Percentiles rank a stretch among this genome's conserved stretches.
Evolutionary conservation across 192 early-diverging fungal genomes (phyloP).

Genomic region (Umbelopsis isabellina): DNA sequence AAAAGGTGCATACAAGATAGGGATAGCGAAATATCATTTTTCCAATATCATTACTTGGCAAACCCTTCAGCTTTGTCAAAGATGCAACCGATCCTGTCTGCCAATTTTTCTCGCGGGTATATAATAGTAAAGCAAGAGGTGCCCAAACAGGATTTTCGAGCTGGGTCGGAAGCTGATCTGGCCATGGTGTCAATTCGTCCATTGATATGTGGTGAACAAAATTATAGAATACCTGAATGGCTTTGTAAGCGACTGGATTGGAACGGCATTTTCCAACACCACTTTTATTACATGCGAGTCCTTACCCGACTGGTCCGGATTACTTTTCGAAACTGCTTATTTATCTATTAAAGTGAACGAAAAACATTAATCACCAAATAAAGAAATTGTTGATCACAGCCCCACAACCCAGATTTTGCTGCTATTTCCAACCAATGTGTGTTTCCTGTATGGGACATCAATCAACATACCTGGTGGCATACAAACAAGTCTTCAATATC

Average conservation of each 20-base stretch:
- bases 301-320: background rate
- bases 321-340: background rate
- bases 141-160: slow-evolving; percentile 10
- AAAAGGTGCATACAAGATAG: slow-evolving; percentile 13
- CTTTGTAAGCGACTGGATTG: background rate
- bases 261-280: background rate
- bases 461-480: background rate
- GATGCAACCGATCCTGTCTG: slow-evolving; percentile 3
- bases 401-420: too few species aligned
- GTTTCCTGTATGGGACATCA: background rate
- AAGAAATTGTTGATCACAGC: too few species aligned
- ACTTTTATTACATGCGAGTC: background rate
- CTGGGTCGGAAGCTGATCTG: slow-evolving; percentile 7
- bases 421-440: too few species aligned
- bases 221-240: background rate
- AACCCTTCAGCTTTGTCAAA: background rate
- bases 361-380: background rate
- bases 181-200: slow-evolving; percentile 8
- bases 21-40: slow-evolving; percentile 23
- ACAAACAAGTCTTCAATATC: background rate
- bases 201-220: slow-evolving; percentile 8
- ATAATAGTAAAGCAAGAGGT: slow-evolving; percentile 2
- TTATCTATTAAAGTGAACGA: background rate
- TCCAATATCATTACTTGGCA: slow-evolving; percentile 19
- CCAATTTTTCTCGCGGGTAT: slow-evolving; percentile 15